These are phyloP conservation scores for Pseudofabraea citricarpa DNA, from an alignment of 2,329 filamentous ascomycete species.

Conservation along the genomic window DNA sequence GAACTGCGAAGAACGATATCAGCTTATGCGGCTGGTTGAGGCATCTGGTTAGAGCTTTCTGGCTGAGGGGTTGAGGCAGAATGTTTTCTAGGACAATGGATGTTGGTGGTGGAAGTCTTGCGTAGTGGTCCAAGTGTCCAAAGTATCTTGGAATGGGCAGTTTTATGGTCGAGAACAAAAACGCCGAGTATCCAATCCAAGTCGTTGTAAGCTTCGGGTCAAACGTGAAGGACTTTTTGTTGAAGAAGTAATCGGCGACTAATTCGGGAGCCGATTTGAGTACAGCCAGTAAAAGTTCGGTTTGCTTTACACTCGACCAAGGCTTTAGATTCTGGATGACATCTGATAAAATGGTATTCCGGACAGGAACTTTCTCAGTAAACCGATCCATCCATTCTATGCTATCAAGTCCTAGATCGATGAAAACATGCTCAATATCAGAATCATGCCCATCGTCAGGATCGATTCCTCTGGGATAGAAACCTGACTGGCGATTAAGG, in stretches of 20 bases:
- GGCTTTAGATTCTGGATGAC: conserved; percentile 77
- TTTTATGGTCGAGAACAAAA: conserved; percentile 77
- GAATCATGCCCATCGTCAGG: conserved; percentile 47
- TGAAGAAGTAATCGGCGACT: conserved; percentile 79
- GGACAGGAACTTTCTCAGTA: conserved; percentile 62
- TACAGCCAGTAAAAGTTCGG: conserved; percentile 73
- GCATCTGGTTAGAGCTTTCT: conserved; percentile 75
- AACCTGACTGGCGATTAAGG: conserved; percentile 71
- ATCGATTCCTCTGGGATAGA: conserved; percentile 71
- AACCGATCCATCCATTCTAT: conserved; percentile 67
- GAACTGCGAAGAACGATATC: conserved; percentile 77
- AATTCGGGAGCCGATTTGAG: conserved; percentile 82
- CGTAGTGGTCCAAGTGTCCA: conserved; percentile 59
- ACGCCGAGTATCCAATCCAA: conserved; percentile 90
- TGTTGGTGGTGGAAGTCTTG: conserved; percentile 69
- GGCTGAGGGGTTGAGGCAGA: conserved; percentile 74
- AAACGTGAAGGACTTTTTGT: conserved; percentile 75
- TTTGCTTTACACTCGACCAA: conserved; percentile 76
- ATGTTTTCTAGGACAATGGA: conserved; percentile 80
- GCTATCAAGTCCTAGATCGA: conserved; percentile 64
- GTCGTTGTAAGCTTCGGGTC: conserved; percentile 89
- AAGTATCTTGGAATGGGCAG: conserved; percentile 69
- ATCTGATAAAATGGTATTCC: conserved; percentile 73
- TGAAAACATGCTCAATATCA: conserved; percentile 40
- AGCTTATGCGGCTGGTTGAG: conserved; percentile 73